Evolutionary conservation across 2,329 filamentous ascomycete species (phyloP), one percentile per base, ranked within the genome.

Genomic region (Colletotrichum endophyticum): DNA sequence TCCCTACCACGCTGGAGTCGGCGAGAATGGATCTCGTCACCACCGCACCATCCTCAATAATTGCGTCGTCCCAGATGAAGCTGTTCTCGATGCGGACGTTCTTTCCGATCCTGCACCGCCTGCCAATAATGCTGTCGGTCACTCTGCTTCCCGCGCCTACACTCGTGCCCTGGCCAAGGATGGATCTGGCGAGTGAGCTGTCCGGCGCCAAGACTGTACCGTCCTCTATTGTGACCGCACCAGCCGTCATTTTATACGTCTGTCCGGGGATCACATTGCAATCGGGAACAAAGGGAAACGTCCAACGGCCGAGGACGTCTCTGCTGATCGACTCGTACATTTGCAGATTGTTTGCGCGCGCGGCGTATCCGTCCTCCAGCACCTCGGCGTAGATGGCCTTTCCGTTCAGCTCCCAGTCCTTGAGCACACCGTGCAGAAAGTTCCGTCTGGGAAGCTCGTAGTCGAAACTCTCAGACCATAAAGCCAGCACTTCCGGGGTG

Each of bases 381-480:
- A 99, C 94, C 81, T 99, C 94, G 4, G 95, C 94, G 83, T 98
- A 96, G 69, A 99, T 95, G n/a, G 95, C 96, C 87, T 99, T 98
- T 75, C 96, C 96, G 84, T 99, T 99, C 73, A 99, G 89, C 83
- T 99, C 97, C 87, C 95, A 98, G 84, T 99, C 97, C 86, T 98
- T 98, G 70, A 99, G 87, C 2, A 99, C 96, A 75, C 96, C 96
- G 83, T 96, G 95, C 44, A 99, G 86, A 81, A 98, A 98, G 81
- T 98, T 95, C 81, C 94, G 94, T 71, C 96, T 92, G 2, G 96
- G 95, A 9, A 96, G 90, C 83, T 98, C 96, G 84, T 98, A 99
- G 84, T 99, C 96, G 81, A 99, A 99, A 82, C 96, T 98, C 85
- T 99, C 97, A 11, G 96, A 97, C 95, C 97, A 99, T 73, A 99